These are phyloP conservation scores for Pistacia atlantica DNA, from an alignment of 345 rosid genomes.

Conservation along the genomic window DNA sequence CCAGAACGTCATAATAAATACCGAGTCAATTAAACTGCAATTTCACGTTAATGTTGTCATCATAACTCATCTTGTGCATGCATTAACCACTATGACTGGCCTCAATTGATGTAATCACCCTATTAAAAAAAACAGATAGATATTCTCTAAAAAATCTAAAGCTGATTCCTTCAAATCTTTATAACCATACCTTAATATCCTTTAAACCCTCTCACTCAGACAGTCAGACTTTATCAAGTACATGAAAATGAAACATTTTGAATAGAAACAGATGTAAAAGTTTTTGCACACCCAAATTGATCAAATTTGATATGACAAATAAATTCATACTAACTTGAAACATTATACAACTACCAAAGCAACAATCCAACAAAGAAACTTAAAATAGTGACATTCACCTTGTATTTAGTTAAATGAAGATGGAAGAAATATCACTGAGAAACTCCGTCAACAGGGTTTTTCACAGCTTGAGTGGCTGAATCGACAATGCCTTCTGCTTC, in stretches of 20 bases:
- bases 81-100: not conserved
- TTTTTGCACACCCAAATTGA: not conserved
- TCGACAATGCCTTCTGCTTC: slow-evolving; percentile 52
- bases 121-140: not conserved
- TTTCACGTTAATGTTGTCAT: not conserved
- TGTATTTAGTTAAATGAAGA: not conserved
- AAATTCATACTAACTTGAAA: not conserved
- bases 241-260: not conserved
- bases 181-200: not conserved
- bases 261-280: not conserved
- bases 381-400: not conserved
- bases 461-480: slow-evolving; percentile 28
- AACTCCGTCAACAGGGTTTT: slow-evolving; percentile 36
- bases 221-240: not conserved
- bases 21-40: not conserved
- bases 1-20: not conserved
- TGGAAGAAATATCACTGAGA: slow-evolving; percentile 15
- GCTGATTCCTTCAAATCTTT: not conserved
- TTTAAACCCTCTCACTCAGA: not conserved
- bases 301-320: not conserved
- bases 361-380: not conserved
- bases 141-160: not conserved
- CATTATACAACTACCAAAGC: not conserved
- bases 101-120: not conserved
- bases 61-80: not conserved